Evolutionary conservation across 805 yeast species (phyloP).

Genomic region (Metschnikowia chrysomelidarum): DNA sequence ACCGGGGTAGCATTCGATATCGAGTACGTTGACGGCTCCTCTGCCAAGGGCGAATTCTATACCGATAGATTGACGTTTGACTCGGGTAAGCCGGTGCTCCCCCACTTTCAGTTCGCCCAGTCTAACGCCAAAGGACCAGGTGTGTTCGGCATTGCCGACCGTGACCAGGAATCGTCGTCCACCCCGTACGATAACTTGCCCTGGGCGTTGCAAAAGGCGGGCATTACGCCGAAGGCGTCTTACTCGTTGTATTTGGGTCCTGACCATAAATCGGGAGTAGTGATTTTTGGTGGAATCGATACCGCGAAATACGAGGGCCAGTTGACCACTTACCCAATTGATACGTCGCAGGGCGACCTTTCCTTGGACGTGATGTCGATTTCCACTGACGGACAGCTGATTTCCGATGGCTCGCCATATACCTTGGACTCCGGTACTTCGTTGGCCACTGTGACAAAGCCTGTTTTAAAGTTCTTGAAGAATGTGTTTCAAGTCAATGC

Average conservation of each 20-base stretch:
- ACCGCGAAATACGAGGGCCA: slow-evolving; percentile 33
- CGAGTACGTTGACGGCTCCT: slow-evolving; percentile 11
- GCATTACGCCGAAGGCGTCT: slow-evolving; percentile 51
- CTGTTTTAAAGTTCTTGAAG: slow-evolving; percentile 10
- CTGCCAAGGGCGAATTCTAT: slow-evolving; percentile 11
- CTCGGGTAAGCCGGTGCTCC: slow-evolving; percentile 6
- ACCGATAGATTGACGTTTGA: slow-evolving; percentile 9
- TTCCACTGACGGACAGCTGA: slow-evolving; percentile 9
- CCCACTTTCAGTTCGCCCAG: slow-evolving; percentile 14
- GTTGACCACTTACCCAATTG: slow-evolving; percentile 7
- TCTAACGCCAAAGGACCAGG: slow-evolving; percentile 6
- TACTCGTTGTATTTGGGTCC: slow-evolving; percentile 63
- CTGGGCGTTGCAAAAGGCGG: slow-evolving; percentile 52
- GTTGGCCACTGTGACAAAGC: slow-evolving; percentile 11
- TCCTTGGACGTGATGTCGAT: slow-evolving; percentile 9
- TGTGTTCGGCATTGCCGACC: slow-evolving; percentile 14
- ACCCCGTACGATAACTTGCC: slow-evolving; percentile 54
- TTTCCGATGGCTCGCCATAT: slow-evolving; percentile 7
- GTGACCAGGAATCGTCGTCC: slow-evolving; percentile 8
- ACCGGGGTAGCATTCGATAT: slow-evolving; percentile 11
- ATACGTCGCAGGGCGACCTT: slow-evolving; percentile 6
- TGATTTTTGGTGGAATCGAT: slow-evolving; percentile 44
- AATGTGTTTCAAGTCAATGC: slow-evolving; percentile 5
- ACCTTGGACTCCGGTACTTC: slow-evolving; percentile 17
- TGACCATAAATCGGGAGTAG: slow-evolving; percentile 25